Conservation (phyloP, 148 eudicot genomes). For the Dysphania ambrosioides region DNA sequence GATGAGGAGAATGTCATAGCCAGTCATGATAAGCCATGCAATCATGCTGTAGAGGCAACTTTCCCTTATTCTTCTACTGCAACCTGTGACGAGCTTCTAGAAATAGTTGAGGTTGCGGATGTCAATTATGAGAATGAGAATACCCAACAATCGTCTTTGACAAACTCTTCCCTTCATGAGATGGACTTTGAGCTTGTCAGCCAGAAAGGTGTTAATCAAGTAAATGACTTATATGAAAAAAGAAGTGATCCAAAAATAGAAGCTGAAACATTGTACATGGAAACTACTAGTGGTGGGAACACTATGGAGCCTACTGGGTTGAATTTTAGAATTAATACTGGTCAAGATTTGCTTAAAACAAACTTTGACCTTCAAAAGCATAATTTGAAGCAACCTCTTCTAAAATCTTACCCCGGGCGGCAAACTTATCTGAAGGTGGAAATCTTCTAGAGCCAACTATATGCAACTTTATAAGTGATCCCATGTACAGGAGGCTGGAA, state of each 20-base stretch:
- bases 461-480: constrained; percentile 34
- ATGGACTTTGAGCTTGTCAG: constrained; percentile 22
- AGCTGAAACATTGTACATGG: constrained; percentile 1
- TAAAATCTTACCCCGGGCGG: constrained; percentile 21
- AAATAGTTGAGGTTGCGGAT: constrained; percentile 40
- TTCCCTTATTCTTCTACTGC: constrained; percentile 40
- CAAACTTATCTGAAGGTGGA: constrained; percentile 26
- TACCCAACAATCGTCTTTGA: constrained; percentile 22
- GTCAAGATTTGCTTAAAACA: constrained; percentile 24
- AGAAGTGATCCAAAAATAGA: constrained; percentile 21
- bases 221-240: constrained; percentile 20
- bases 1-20: constrained; percentile 31
- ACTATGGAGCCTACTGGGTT: constrained; percentile 1
- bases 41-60: constrained; percentile 36
- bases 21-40: constrained; percentile 29
- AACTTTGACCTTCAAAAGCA: constrained; percentile 29
- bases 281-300: constrained; percentile 3
- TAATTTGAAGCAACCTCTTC: constrained; percentile 23
- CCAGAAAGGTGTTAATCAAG: constrained; percentile 24
- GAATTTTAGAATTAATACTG: constrained; percentile 32
- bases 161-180: constrained; percentile 19
- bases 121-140: constrained; percentile 32
- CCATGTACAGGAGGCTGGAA: constrained; percentile 29
- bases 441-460: constrained; percentile 21
- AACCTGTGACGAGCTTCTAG: constrained; percentile 74